phyloP scores from a whole-genome alignment of 129 eudicot species.

The Escallonia rubra region DNA sequence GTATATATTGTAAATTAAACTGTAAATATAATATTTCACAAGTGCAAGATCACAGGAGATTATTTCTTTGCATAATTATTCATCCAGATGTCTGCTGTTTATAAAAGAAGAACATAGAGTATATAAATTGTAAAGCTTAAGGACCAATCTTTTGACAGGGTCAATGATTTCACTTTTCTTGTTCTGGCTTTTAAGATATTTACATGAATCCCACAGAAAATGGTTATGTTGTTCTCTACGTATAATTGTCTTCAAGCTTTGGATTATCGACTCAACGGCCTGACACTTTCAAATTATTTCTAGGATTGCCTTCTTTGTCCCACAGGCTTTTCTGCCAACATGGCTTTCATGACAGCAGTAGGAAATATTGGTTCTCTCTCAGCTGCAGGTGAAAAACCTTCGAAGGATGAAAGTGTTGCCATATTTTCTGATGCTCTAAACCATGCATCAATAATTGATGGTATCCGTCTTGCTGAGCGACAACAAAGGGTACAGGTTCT shows the following conservation, averaged over 20 bases:
- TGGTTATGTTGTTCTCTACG: too few species aligned
- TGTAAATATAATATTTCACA: too few species aligned
- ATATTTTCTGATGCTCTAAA: slow-evolving; percentile 91
- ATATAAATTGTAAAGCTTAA: too few species aligned
- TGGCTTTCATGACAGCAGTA: slow-evolving; percentile 88
- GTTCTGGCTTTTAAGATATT: too few species aligned
- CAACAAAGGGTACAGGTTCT: slow-evolving; percentile 52
- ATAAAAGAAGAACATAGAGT: too few species aligned
- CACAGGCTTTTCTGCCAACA: slow-evolving; percentile 97
- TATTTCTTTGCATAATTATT: too few species aligned
- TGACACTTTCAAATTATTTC: slow-evolving; percentile 2
- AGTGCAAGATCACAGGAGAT: too few species aligned
- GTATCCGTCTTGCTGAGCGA: slow-evolving; percentile 84
- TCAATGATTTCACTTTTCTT: too few species aligned
- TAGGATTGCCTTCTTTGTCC: slow-evolving; percentile 99
- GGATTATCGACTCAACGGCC: not conserved
- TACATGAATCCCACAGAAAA: too few species aligned
- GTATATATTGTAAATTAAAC: too few species aligned
- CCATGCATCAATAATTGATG: slow-evolving; percentile 98
- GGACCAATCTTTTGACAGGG: too few species aligned
- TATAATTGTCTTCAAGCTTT: not conserved
- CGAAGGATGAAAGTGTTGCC: slow-evolving; percentile 51
- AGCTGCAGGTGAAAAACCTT: slow-evolving; percentile 41
- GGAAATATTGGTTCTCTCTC: slow-evolving; percentile 69
- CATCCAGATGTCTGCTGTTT: too few species aligned